A percentile compares a stretch with the other conserved stretches of the same genome.
Evolutionary conservation across 208 protist species (phyloP).

Genomic region (Leishmania guyanensis): DNA sequence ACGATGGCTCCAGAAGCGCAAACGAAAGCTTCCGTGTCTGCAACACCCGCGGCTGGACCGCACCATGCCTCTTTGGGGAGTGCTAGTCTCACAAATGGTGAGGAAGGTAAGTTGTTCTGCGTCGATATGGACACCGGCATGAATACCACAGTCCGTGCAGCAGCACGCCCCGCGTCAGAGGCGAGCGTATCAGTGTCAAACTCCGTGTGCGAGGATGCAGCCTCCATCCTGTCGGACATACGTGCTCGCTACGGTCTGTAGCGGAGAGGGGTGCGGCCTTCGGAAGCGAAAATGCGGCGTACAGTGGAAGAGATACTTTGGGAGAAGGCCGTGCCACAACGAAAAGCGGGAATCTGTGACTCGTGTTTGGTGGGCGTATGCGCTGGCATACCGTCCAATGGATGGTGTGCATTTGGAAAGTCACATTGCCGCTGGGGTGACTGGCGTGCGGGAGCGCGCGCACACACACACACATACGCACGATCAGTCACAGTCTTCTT

Average conservation of each 20-base stretch:
- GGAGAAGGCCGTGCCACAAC: not conserved
- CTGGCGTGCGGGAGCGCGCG: not conserved
- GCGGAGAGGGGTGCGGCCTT: not conserved
- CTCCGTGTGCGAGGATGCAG: slow-evolving; percentile 44
- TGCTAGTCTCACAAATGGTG: not conserved
- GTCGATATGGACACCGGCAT: not conserved
- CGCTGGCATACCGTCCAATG: not conserved
- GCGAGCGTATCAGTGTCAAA: slow-evolving; percentile 13
- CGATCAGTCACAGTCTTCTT: not conserved
- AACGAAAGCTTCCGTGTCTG: not conserved
- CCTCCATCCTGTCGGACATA: slow-evolving; percentile 53
- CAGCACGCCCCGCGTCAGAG: slow-evolving; percentile 6
- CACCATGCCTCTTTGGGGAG: not conserved
- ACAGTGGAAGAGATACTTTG: not conserved
- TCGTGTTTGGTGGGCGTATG: not conserved
- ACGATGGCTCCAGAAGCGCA: not conserved
- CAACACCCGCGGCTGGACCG: not conserved
- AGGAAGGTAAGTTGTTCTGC: not conserved
- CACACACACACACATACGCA: not conserved
- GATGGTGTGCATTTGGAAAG: not conserved
- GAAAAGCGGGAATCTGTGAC: not conserved
- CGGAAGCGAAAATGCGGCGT: not conserved
- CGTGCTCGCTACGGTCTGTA: slow-evolving; percentile 46
- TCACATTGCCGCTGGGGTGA: not conserved
- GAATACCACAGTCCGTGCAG: not conserved